Base-by-base conservation (phyloP, 2,329 filamentous ascomycete species). In the Diaporthe humulicola region DNA sequence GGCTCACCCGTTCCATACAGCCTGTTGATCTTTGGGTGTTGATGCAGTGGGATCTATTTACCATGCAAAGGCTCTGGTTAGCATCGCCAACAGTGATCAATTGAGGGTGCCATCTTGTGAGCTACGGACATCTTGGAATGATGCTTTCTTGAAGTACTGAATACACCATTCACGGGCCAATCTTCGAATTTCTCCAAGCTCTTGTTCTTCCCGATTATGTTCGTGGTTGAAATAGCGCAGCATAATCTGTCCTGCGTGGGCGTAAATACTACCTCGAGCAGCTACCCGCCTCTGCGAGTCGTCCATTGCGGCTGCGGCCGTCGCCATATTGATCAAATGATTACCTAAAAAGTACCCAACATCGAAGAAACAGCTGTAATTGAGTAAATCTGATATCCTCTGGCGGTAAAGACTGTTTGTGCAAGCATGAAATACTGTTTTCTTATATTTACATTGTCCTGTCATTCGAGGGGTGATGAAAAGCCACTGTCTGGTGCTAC, bases 171-270 rank as follows among this genome's bases (percentile, higher is more conserved):
- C 7, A 36, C 15, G 36, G 6, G 57, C 57, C n/a, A 17, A 7
- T 1, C 19, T 17, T 5, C 38, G 36, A 42, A 28, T 42, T 1
- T 28, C 38, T 19, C 14, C 3, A 42, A 61, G 57, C 38, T 40
- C 36, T 25, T 28, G 14, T 28, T 2, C 14, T 6, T 40, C 22
- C 8, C 36, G 57, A 3, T 28, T 61, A n/a, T 42, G 15, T 2
- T 28, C 57, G 8, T 61, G 25, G 30, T 61, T 61, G 57, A 61
- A 61, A 42, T 61, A 42, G 8, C 15, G 57, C 14, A 61, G 57
- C 36, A 61, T 42, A 7, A 61, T 61, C 38, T 19, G 14, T 5
- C n/a, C 57, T 17, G 57, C 38, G 33, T 25, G 36, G 22, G 38
- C 57, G 7, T 42, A 61, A 19, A 42, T 61, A 42, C 38, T 42